Base-by-base conservation (phyloP, 1,284 basidiomycete genomes). In the Prillingera fragicola region DNA sequence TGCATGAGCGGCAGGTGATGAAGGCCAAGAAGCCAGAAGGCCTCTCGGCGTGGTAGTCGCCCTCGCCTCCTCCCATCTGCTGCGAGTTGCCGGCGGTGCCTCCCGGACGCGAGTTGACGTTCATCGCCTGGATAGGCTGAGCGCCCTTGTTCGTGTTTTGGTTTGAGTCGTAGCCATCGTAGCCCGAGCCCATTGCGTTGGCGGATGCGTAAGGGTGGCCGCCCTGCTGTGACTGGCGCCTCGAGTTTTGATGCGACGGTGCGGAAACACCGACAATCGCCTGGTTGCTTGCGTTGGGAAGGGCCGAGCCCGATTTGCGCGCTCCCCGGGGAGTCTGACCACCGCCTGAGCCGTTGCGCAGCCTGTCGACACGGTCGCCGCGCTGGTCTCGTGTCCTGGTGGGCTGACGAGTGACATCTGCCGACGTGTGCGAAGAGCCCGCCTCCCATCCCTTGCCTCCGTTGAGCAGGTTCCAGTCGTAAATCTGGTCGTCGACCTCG, bases 391-490 rank as follows among this genome's bases (percentile, higher is more conserved):
- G 47, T 52, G 65, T 37, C 50, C 63, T 40, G 56, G 62, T 51
- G 60, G 59, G 55, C 55, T 62, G 52, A 45, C 64, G 49, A 31
- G 59, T 41, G 38, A 63, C 61, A 17, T 61, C 59, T 27, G 54
- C 50, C 25, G 48, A 45, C 29, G 45, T 43, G 34, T 47, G 42
- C 62, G 52, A 54, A 2, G 52, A 74, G 33, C 83, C 83, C 28
- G 79, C 80, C 73, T 97, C 91, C 91, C 92, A 97, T 43, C 94
- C 94, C 73, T 89, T 86, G 34, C 90, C 92, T 57, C 83, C 81
- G 71, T 91, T 87, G 43, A 92, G 75, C 48, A 87, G 65, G 75
- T 88, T 88, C 89, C 88, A 94, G 70, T 91, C 88, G 71, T 87
- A 92, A 8, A 85, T 75, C 19, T 84, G 84, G 70, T 95, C 90